phyloP scores from a whole-genome alignment of 1,284 basidiomycete genomes.

The Anthracocystis walkeri region DNA sequence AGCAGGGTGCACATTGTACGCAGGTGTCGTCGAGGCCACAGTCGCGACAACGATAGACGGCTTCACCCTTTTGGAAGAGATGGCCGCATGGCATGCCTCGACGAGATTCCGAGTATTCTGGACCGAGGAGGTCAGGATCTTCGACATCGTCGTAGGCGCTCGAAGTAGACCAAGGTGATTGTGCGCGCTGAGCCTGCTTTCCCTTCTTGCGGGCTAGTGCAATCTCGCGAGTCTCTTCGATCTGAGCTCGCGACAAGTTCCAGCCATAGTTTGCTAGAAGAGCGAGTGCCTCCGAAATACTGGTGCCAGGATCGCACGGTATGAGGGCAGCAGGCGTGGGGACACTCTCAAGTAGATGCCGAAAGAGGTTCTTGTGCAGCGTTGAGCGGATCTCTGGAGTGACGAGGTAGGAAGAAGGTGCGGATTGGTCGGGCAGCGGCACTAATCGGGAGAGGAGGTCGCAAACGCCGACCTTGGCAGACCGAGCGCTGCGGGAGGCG shows the following conservation, averaged over 20 bases:
- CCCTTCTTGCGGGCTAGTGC: slow-evolving; percentile 54
- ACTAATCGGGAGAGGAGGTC: slow-evolving; percentile 38
- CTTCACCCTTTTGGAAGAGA: slow-evolving; percentile 69
- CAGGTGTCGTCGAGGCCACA: slow-evolving; percentile 68
- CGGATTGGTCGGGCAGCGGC: slow-evolving; percentile 29
- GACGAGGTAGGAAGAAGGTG: slow-evolving; percentile 36
- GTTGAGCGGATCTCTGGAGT: slow-evolving; percentile 25
- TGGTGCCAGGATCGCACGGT: slow-evolving; percentile 44
- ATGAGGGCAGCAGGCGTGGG: slow-evolving; percentile 45
- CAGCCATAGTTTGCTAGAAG: slow-evolving; percentile 50
- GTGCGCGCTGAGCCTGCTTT: slow-evolving; percentile 43
- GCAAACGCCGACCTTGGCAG: slow-evolving; percentile 39
- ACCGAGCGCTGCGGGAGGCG: slow-evolving; percentile 8
- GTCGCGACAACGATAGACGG: slow-evolving; percentile 68
- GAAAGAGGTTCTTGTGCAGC: slow-evolving; percentile 32
- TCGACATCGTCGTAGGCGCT: slow-evolving; percentile 39
- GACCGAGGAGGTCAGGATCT: slow-evolving; percentile 43
- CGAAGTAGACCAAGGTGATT: slow-evolving; percentile 35
- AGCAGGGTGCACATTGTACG: slow-evolving; percentile 68
- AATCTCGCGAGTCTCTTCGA: slow-evolving; percentile 43
- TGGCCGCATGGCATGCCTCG: slow-evolving; percentile 69
- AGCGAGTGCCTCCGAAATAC: slow-evolving; percentile 38
- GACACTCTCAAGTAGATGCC: slow-evolving; percentile 34
- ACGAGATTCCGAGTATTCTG: slow-evolving; percentile 64
- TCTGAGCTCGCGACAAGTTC: slow-evolving; percentile 57